Percentiles rank a stretch among this genome's conserved stretches.
Conservation (phyloP, 2,329 filamentous ascomycete genomes). For the Microascus cirrosus region DNA sequence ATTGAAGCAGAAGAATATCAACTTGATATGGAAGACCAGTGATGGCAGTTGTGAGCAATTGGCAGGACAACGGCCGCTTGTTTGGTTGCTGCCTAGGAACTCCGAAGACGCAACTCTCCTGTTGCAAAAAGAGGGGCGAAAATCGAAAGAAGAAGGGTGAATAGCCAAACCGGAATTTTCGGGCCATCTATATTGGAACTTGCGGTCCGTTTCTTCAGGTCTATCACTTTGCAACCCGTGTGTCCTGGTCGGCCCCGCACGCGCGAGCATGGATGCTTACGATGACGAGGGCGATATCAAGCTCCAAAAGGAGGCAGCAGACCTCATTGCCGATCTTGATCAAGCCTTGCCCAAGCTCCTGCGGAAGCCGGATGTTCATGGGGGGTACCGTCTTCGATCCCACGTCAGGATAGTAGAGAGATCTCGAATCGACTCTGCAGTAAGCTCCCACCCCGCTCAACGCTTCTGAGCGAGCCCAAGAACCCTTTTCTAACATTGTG, state of each 20-base stretch:
- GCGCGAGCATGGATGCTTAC: conserved; percentile 42
- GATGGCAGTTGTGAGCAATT: too few relatives aligned
- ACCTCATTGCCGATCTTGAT: conserved; percentile 45
- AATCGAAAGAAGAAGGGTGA: not conserved
- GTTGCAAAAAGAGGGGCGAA: not conserved
- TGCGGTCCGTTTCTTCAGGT: not conserved
- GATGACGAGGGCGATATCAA: conserved; percentile 51
- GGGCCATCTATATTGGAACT: not conserved
- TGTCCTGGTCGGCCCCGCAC: not conserved
- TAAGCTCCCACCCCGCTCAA: conserved; percentile 14
- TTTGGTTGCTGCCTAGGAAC: not conserved
- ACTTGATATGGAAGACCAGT: too few relatives aligned
- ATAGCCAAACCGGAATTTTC: not conserved
- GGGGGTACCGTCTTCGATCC: conserved; percentile 28
- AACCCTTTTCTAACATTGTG: not conserved
- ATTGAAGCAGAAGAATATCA: too few relatives aligned
- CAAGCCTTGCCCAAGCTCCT: conserved; percentile 39
- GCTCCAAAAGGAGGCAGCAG: conserved; percentile 47
- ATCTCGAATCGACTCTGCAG: conserved; percentile 32
- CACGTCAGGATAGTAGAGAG: conserved; percentile 39
- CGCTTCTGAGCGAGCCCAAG: not conserved
- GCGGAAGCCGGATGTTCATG: conserved; percentile 35
- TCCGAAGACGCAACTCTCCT: not conserved
- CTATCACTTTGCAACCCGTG: not conserved
- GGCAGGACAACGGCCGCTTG: too few relatives aligned